Evolutionary conservation across 768 basidiomycete genomes (phyloP), one percentile per base, ranked within the genome.

Genomic region (Pluteus cervinus): DNA sequence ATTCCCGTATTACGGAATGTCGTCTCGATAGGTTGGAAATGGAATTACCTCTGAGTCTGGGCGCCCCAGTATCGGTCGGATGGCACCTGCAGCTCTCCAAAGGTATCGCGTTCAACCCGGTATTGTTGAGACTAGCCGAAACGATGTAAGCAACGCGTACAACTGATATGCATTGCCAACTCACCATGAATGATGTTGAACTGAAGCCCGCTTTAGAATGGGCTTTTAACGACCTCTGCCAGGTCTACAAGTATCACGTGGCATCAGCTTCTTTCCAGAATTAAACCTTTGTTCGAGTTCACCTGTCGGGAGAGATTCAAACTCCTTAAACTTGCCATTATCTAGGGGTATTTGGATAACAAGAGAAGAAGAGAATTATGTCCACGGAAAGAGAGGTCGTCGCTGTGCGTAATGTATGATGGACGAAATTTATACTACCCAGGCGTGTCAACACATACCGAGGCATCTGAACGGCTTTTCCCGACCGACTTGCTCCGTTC

Each of bases 41-140:
- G 22, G 6, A 54, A 64, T 16, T 49, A 85, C 87, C 96, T 75
- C 56, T 98, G 94, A 10, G 96, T 99, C 63, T 98, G 96, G 12
- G 93, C 93, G 42, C 96, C 96, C 91, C 93, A 99, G 64, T 98
- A 97, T 41, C 83, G 77, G 44, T 71, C 66, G 15, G 65, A 58
- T 25, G 70, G 70, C 26, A 99, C 96, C 49, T 86, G 74, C 26
- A 99, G 76, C 43, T 92, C 88, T 23, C 96, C 96, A 57, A 99
- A 98, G 3, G 96, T 97, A 60, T 98, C 96, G 47, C 70, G 81
- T 63, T 99, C 94, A 16, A 71, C 66, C 41, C 93, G 85, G 59
- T 75, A 82, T 50, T 73, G 66, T 41, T 73, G 67, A 16, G 25
- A 24, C 32, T 34, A 5, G 3, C n/a, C 1, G 15, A 4, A 29